Evolutionary conservation across 805 yeast species (phyloP), one percentile per base, ranked within the genome.

Genomic region (Jamesozyma spencerorum): DNA sequence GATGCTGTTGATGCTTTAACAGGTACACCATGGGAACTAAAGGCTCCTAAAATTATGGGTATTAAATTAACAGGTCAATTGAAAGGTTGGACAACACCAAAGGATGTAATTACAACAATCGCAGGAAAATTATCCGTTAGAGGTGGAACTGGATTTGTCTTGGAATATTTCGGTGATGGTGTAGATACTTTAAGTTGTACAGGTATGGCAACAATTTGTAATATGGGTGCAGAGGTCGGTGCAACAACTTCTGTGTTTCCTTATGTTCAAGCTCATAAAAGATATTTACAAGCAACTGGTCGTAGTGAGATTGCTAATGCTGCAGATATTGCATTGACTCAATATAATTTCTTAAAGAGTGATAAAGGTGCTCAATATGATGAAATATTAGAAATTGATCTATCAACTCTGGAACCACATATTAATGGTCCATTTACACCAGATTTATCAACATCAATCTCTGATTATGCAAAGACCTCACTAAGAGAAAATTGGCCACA

Each of bases 151-250:
- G 97, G 97, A 48, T 79, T 72, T 63, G 87, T 92, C 57, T 88
- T 92, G 39, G 98, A 92, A 70, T 92, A 92, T 70, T 90, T 85
- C 59, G 98, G 98, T 60, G 86, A 80, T 41, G 98, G 98, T 69
- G 94, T 87, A 35, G 71, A 80, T 47, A 70, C 82, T 40, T 75
- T 92, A 56, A 81, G 94, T 18, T 86, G 95, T 71, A 92, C 98
- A 28, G 98, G 98, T 70, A 92, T 92, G 98, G 98, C 95, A 47
- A 92, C 98, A 46, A 90, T 92, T 64, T 90, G 97, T 75, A 92
- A 92, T 68, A 92, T 92, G 98, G 98, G 98, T 63, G 98, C 98
- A 41, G 98, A 92, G 69, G 87, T 92, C 44, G 98, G 98, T 66
- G 98, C 98, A 34, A 92, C 98, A 30, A 92, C 98, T 34, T 90